These are phyloP conservation scores for Flaveria floridana DNA, from an alignment of 140 eudicot species.

Conservation along the genomic window DNA sequence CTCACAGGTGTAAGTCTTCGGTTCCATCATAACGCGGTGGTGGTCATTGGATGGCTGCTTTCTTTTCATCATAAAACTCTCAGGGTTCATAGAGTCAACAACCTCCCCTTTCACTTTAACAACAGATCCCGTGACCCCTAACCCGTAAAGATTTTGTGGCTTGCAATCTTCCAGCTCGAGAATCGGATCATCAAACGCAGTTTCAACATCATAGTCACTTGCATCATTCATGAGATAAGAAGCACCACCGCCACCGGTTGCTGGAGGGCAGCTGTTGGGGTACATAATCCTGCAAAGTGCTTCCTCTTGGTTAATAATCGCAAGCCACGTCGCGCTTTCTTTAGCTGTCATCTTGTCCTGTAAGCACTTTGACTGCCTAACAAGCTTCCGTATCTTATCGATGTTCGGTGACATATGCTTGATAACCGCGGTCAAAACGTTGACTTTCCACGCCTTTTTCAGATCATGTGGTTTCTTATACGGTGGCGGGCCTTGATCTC, in stretches of 20 bases:
- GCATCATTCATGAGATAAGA: slow-evolving; percentile 23
- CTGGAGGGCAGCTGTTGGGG: slow-evolving; percentile 26
- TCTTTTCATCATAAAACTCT: slow-evolving; percentile 25
- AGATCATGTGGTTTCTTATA: slow-evolving; percentile 66
- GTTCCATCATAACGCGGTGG: slow-evolving; percentile 11
- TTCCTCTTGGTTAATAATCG: slow-evolving; percentile 55
- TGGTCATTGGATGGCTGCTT: slow-evolving; percentile 19
- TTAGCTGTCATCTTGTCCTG: slow-evolving; percentile 74
- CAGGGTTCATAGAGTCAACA: slow-evolving; percentile 22
- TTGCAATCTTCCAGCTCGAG: slow-evolving; percentile 28
- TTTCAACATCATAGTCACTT: slow-evolving; percentile 58
- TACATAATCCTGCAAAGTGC: slow-evolving; percentile 31
- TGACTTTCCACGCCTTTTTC: slow-evolving; percentile 63
- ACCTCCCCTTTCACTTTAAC: slow-evolving; percentile 36
- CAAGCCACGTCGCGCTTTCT: slow-evolving; percentile 65
- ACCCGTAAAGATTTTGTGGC: slow-evolving; percentile 16
- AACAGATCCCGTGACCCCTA: slow-evolving; percentile 5
- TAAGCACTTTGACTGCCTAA: slow-evolving; percentile 56
- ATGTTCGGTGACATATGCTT: slow-evolving; percentile 64
- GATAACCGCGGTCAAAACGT: slow-evolving; percentile 62
- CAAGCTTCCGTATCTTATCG: slow-evolving; percentile 50
- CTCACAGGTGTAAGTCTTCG: slow-evolving; percentile 20
- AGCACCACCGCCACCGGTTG: slow-evolving; percentile 24
- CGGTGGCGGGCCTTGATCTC: slow-evolving; percentile 54
- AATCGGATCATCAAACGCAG: slow-evolving; percentile 35